phyloP scores from a whole-genome alignment of 139 green algal genomes.

The Ettlia oleoabundans region DNA sequence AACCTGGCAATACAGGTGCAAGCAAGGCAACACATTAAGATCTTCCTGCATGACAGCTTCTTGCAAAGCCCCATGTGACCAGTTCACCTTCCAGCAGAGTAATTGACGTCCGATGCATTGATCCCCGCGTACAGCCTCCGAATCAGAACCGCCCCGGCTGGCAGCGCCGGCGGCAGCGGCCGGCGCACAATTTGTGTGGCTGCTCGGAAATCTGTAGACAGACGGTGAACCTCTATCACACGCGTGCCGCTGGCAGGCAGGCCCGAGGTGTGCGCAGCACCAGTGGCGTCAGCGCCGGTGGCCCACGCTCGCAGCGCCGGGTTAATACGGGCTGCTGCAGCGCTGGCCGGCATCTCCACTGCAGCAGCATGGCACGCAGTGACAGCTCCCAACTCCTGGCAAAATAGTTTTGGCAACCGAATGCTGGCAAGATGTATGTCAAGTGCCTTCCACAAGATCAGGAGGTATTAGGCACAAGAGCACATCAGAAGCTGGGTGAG shows the following conservation, averaged over 20 bases:
- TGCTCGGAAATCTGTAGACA: slow-evolving; percentile 68
- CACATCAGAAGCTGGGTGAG: neutral
- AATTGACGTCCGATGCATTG: slow-evolving; percentile 90
- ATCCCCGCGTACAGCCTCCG: slow-evolving; percentile 69
- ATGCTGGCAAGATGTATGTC: neutral
- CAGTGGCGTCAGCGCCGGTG: neutral
- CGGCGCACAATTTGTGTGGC: slow-evolving; percentile 59
- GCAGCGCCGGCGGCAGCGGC: slow-evolving; percentile 40
- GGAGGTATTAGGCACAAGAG: neutral
- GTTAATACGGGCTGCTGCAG: neutral
- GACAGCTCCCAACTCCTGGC: no score
- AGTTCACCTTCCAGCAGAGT: slow-evolving; percentile 60
- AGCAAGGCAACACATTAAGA: no score
- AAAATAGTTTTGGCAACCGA: neutral
- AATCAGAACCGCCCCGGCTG: slow-evolving; percentile 65
- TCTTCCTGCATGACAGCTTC: no score
- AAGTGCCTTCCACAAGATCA: neutral
- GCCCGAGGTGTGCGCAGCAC: neutral
- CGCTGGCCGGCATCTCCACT: slow-evolving; percentile 6
- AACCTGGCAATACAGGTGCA: no score
- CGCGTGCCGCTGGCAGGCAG: neutral
- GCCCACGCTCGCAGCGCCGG: slow-evolving; percentile 14
- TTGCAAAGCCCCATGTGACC: neutral
- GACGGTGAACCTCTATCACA: slow-evolving; percentile 29
- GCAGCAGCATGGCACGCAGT: no score